Conservation (phyloP, 2,329 filamentous ascomycete species). For the Claviceps lovelessii region DNA sequence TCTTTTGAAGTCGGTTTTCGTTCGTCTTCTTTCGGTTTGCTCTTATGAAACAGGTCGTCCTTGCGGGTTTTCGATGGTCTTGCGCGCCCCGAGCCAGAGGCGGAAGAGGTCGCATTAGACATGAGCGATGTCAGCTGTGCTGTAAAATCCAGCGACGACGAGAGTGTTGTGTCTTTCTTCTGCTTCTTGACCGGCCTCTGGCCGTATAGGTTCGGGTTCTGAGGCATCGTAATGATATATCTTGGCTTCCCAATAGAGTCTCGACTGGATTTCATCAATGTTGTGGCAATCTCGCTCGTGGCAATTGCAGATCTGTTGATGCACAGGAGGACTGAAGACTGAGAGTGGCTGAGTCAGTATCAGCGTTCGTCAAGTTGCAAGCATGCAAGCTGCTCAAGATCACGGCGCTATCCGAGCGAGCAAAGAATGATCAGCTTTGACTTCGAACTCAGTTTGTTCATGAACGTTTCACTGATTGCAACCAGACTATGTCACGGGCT, state of each 20-base stretch:
- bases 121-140: slow-evolving; percentile 76
- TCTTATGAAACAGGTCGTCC: slow-evolving; percentile 29
- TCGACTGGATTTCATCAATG: too few relatives aligned
- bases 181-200: slow-evolving; percentile 54
- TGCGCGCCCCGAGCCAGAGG: slow-evolving; percentile 24
- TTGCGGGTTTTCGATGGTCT: slow-evolving; percentile 34
- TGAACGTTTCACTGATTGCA: not conserved
- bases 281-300: not conserved
- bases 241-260: not conserved
- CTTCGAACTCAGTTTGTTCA: not conserved
- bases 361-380: not conserved
- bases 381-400: not conserved
- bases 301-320: not conserved
- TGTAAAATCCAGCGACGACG: slow-evolving; percentile 69
- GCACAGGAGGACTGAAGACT: not conserved
- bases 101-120: slow-evolving; percentile 32
- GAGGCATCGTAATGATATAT: slow-evolving; percentile 31
- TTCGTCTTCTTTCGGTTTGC: slow-evolving; percentile 13
- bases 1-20: slow-evolving; percentile 31
- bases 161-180: slow-evolving; percentile 55
- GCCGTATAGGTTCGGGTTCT: slow-evolving; percentile 64
- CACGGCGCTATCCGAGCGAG: not conserved
- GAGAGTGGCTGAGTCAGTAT: not conserved
- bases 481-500: not conserved
- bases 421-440: not conserved